phyloP scores from a whole-genome alignment of 441 rosid genomes.

The Erysimum cheiri region DNA sequence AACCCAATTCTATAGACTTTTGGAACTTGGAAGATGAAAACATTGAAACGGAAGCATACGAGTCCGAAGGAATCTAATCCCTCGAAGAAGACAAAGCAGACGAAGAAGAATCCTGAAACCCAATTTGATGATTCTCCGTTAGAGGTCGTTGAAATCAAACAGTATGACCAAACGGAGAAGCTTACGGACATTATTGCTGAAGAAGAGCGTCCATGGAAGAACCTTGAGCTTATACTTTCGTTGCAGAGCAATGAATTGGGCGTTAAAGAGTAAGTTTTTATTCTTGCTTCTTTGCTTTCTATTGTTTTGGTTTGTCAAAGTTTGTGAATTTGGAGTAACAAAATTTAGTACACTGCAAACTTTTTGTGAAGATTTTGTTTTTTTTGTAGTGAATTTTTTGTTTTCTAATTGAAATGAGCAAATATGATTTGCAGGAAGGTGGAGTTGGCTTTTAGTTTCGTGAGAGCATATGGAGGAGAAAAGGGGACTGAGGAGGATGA shows the following conservation, averaged over 20 bases:
- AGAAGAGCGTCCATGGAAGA: conserved; percentile 70
- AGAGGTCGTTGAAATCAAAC: conserved; percentile 32
- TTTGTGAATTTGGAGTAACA: conserved; percentile 17
- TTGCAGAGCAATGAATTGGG: conserved; percentile 58
- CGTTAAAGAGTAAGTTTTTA: conserved; percentile 59
- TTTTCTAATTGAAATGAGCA: not conserved
- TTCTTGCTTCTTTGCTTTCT: conserved; percentile 9
- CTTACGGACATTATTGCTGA: conserved; percentile 35
- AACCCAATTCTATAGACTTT: not conserved
- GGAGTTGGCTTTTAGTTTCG: conserved; percentile 62
- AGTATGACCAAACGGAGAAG: conserved; percentile 30
- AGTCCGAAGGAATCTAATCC: conserved; percentile 39
- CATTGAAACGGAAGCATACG: conserved; percentile 49
- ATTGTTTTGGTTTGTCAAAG: not conserved
- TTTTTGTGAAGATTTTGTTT: not conserved
- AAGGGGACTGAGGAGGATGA: conserved; percentile 45
- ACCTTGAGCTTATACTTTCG: conserved; percentile 69
- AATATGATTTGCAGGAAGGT: conserved; percentile 72
- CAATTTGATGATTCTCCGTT: conserved; percentile 7
- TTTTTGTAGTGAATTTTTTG: not conserved
- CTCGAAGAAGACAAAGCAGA: conserved; percentile 42
- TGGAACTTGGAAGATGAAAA: conserved; percentile 36
- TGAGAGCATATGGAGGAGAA: conserved; percentile 48
- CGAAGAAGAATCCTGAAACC: conserved; percentile 35
- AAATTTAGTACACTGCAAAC: not conserved